Evolutionary conservation across 441 rosid species (phyloP), one percentile per base, ranked within the genome.

Genomic region (Biscutella laevigata): DNA sequence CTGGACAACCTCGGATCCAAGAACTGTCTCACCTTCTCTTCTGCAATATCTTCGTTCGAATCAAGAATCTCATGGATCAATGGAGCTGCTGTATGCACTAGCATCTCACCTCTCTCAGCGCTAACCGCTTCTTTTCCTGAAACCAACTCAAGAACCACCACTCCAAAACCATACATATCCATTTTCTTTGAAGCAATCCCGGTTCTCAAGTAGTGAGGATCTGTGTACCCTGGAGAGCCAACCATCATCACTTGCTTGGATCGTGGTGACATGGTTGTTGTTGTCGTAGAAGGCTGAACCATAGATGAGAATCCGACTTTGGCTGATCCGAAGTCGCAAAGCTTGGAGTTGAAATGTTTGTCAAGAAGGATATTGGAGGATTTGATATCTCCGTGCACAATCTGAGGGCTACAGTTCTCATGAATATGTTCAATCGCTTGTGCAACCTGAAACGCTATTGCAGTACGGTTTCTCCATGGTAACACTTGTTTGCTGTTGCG

Each of bases 221-320:
- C 96, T 0, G 88, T 83, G 63, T 88, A 88, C n/a, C 95, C 96
- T 0, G 87, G 95, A 48, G 96, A 88, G 0, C 96, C 96, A 32
- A 84, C 66, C 86, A 85, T 71, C 36, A 10, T 58, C 54, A 81
- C 62, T 64, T 74, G 77, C 67, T 75, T 81, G 1, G 37, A 53
- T 27, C 73, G 25, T 22, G 53, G 44, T 2, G 67, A 44, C 44
- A n/a, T n/a, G n/a, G n/a, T n/a, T n/a, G n/a, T n/a, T n/a, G n/a
- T n/a, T n/a, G 35, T 53, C 6, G 74, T 46, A 13, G 60, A 69
- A 26, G 80, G 79, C 47, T 61, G 61, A 17, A 84, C 78, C 27
- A 70, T 61, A 0, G 95, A 77, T 0, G 95, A 85, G 49, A 88
- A 88, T 2, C 96, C 96, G 70, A 83, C 81, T 45, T 75, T 88